Evolutionary conservation across 345 rosid species (phyloP).

Genomic region (Draba incana): DNA sequence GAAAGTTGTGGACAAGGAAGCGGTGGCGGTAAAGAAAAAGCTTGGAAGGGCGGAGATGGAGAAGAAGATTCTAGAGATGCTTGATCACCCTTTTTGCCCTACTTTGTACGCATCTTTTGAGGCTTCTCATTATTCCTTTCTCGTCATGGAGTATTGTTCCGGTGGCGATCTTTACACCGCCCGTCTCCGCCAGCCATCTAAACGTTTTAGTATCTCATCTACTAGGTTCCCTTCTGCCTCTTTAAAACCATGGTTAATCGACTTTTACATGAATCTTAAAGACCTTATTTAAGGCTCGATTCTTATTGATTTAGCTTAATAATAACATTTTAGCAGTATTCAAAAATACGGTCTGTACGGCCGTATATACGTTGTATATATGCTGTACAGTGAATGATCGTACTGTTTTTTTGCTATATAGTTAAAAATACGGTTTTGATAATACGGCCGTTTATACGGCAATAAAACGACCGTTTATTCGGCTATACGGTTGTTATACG

Average conservation of each 20-base stretch:
- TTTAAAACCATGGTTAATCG: neutral
- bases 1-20: conserved; percentile 94
- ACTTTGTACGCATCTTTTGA: conserved; percentile 87
- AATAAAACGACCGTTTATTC: too few species aligned
- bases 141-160: conserved; percentile 91
- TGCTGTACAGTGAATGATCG: too few species aligned
- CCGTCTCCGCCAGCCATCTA: conserved; percentile 72
- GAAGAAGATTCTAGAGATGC: conserved; percentile 82
- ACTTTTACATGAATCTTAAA: neutral
- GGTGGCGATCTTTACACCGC: conserved; percentile 88
- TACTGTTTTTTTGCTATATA: too few species aligned
- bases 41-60: conserved; percentile 87
- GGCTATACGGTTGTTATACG: too few species aligned
- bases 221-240: conserved; percentile 56
- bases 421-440: too few species aligned
- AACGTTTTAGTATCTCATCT: conserved; percentile 67
- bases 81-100: conserved; percentile 92
- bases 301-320: too few species aligned
- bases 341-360: too few species aligned
- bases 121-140: conserved; percentile 91
- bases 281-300: too few species aligned
- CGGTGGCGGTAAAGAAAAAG: conserved; percentile 85
- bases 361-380: too few species aligned
- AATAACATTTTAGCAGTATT: too few species aligned
- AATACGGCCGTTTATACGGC: too few species aligned